A percentile compares a stretch with the other conserved stretches of the same genome.
phyloP scores from a whole-genome alignment of 768 basidiomycete genomes.

The Boletus reticuloceps region DNA sequence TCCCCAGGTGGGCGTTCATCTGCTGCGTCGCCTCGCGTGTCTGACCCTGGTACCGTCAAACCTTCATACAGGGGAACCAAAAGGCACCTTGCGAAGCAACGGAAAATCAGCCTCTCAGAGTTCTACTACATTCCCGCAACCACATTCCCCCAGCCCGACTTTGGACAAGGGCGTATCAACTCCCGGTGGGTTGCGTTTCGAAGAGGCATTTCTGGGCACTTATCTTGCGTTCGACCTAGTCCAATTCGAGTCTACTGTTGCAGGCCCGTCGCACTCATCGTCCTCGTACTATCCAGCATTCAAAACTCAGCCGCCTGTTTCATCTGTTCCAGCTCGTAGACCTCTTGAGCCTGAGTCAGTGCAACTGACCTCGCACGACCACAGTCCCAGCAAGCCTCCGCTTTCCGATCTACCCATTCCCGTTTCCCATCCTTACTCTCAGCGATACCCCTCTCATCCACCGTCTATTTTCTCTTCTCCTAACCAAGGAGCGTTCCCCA shows the following conservation, averaged over 20 bases:
- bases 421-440: constrained; percentile 22
- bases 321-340: constrained; percentile 1
- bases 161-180: constrained; percentile 3
- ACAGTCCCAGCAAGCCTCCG: neutral
- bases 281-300: constrained; percentile 5
- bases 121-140: neutral
- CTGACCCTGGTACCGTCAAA: constrained; percentile 9
- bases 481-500: constrained; percentile 10
- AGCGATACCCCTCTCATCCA: constrained; percentile 17
- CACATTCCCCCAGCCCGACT: neutral
- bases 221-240: constrained; percentile 5
- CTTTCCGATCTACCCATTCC: constrained; percentile 15
- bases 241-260: constrained; percentile 1
- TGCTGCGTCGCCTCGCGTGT: neutral
- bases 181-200: constrained; percentile 10
- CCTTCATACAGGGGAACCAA: constrained; percentile 1
- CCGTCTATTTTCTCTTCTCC: constrained; percentile 16
- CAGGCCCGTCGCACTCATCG: constrained; percentile 10
- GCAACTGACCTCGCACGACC: neutral
- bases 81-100: constrained; percentile 6
- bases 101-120: constrained; percentile 6
- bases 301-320: constrained; percentile 7
- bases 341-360: constrained; percentile 8
- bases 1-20: constrained; percentile 22
- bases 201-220: neutral